A percentile compares a stretch with the other conserved stretches of the same genome.
These are phyloP conservation scores for Lecanosticta acicola DNA, from an alignment of 2,329 filamentous ascomycete genomes.

Conservation along the genomic window DNA sequence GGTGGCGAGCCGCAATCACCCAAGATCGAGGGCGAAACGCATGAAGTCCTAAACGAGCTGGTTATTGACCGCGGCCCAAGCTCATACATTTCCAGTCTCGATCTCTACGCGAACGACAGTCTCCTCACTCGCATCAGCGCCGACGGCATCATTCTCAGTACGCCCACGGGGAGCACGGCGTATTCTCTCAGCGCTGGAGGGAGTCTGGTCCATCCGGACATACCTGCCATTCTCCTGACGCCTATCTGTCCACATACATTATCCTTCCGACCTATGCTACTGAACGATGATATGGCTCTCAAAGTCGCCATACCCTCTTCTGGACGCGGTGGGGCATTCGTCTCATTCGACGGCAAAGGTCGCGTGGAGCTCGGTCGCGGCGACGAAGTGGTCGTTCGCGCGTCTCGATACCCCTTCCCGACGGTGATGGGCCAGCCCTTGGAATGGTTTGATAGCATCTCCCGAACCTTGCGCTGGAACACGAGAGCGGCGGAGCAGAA, in stretches of 20 bases:
- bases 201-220: constrained; percentile 91
- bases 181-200: constrained; percentile 95
- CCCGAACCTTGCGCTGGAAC: constrained; percentile 90
- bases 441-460: constrained; percentile 97
- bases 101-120: constrained; percentile 92
- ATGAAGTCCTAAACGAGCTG: constrained; percentile 96
- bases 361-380: constrained; percentile 88
- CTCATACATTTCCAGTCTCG: constrained; percentile 93
- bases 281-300: constrained; percentile 89
- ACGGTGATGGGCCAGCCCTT: constrained; percentile 84
- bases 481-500: constrained; percentile 88
- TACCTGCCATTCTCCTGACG: constrained; percentile 91
- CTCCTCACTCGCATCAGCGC: constrained; percentile 93
- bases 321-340: constrained; percentile 90
- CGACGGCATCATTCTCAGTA: constrained; percentile 96
- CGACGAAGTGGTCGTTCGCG: constrained; percentile 92
- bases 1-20: constrained; percentile 42
- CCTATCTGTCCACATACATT: constrained; percentile 97
- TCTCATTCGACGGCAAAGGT: constrained; percentile 94
- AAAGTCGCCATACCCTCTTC: constrained; percentile 79
- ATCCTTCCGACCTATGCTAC: constrained; percentile 95
- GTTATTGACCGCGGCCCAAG: constrained; percentile 96
- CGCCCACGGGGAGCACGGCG: constrained; percentile 82
- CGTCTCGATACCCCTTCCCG: constrained; percentile 93
- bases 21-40: constrained; percentile 86